Base-by-base conservation (phyloP, 495 filamentous ascomycete genomes). In the Usnea hakonensis region DNA sequence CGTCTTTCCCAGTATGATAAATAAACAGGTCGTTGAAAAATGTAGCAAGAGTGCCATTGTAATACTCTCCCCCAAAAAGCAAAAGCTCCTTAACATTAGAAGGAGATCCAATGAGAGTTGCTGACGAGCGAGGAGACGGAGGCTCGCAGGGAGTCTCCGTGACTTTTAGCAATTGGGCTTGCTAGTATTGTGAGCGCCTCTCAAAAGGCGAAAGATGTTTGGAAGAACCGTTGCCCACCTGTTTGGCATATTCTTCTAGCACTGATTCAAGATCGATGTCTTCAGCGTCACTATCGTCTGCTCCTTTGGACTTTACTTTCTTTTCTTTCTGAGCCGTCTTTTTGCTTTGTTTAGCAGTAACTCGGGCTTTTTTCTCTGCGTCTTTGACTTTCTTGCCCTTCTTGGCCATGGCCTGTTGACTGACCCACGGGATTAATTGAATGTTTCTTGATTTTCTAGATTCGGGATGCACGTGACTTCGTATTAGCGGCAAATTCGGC, bases 201-300 rank as follows among this genome's bases (percentile, higher is more conserved):
- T 28, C 10, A 32, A 36, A 13, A 28, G 55, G 32, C 60, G 3
- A 16, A 2, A 21, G 5, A 13, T 30, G 35, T 16, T 6, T 33
- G 46, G 17, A 46, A 32, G 6, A 9, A 32, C 7, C 17, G 0
- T 56, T 30, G 26, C 56, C n/a, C 58, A 70, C 68, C 54, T 65
- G 75, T 62, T 79, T 78, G 28, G 79, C 78, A 70, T 96, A 97
- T 74, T 94, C 90, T 21, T 90, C 91, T 16, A 97, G 85, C n/a
- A 98, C 90, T n/a, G 87, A 85, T 73, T 98, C 94, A 46, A 98
- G 78, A 75, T 98, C 94, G n/a, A 92, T 85, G 67, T 96, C 91
- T 75, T 96, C 91, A 41, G 78, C 88, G 70, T 94, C 89, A 71
- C 87, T 91, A 69, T 90, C 89, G 30, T 83, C 86, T 70, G 68